Base-by-base conservation (phyloP, 805 yeast species). In the Hanseniaspora occidentalis region DNA sequence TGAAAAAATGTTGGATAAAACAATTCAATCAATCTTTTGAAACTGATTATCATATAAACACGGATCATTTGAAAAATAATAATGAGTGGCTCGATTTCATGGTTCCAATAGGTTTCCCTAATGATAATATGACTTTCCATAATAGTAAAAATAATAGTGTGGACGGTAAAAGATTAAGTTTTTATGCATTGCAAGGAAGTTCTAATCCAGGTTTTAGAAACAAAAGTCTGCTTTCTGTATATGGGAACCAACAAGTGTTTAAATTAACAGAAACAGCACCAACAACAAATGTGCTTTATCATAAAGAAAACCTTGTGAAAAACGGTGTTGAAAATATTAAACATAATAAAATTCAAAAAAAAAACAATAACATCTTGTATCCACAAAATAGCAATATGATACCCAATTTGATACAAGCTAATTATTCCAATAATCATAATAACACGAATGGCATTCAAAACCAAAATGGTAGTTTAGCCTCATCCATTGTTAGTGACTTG, bases 1-100 rank as follows among this genome's bases (percentile, higher is more conserved):
- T 75, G 43, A 71, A 74, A 46, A 65, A 65, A 46, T 56, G 63
- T 8, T 75, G 81, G 81, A 58, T 69, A 21, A 43, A 48, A 11
- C 49, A 48, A 14, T 34, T 49, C 14, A 50, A 47, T 35, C 40
- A 45, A 7, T 45, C 33, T 22, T 40, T 40, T 36, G 36, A 40
- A 7, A 26, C 37, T 23, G 33, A 36, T 36, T 33, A 40, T 23
- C n/a, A 21, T 14, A 38, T 22, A 8, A 39, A 35, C 3, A 26
- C 41, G 3, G 31, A 42, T 6, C 40, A 45, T 2, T 43, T 38
- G 13, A 45, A 44, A 33, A 41, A 41, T 2, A 27, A 21, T 17
- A 38, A 36, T 13, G 50, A 46, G 7, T 58, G 63, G 61, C 39
- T 47, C 3, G 23, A 31, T n/a, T 40, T 36, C 19, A 29, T 19